Evolutionary conservation across 352 stramenopile species (phyloP), one percentile per base, ranked within the genome.

Genomic region (Globisporangium paddicum): DNA sequence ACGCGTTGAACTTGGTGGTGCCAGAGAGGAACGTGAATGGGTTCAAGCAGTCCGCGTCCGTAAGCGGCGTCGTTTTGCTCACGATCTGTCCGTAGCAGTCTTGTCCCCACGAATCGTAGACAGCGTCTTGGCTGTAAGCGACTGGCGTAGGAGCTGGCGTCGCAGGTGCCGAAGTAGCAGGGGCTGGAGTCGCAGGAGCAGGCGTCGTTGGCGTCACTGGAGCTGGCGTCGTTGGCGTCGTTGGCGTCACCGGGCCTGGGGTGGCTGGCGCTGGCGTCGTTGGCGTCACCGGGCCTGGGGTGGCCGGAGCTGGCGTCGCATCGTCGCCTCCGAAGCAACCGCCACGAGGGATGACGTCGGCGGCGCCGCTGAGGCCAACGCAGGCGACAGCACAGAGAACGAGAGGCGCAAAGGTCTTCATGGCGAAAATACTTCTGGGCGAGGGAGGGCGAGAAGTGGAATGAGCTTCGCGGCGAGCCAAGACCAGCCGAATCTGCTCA

Each of bases 351-450:
- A 60, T 60, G 28, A 60, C 54, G 40, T 51, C 54, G 25, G 52
- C 54, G 9, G 32, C 14, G 53, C 21, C 19, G 52, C 40, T 38
- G 26, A 47, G 28, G 21, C 37, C 25, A n/a, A 25, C 46, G 37
- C 16, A 56, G 44, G 56, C 32, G 46, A 50, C 46, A 34, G 56
- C 56, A 13, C 56, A 62, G 25, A 62, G 45, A 16, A 42, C 56
- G 32, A 62, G 56, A 19, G 34, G 56, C 8, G 56, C 46, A 9
- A 56, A 47, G 32, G 37, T 56, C 32, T 54, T 55, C 56, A 62
- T 62, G 32, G 45, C 11, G 56, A n/a, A 40, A 55, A 62, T 62
- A 62, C 56, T 62, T 56, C 56, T 38, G 34, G 48, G n/a, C 25
- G 25, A 21, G 32, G 25, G 34, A 14, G 23, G 45, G 45, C 32